Evolutionary conservation across 805 yeast species (phyloP), one percentile per base, ranked within the genome.

Genomic region (Schizosaccharomyces cryophilus): DNA sequence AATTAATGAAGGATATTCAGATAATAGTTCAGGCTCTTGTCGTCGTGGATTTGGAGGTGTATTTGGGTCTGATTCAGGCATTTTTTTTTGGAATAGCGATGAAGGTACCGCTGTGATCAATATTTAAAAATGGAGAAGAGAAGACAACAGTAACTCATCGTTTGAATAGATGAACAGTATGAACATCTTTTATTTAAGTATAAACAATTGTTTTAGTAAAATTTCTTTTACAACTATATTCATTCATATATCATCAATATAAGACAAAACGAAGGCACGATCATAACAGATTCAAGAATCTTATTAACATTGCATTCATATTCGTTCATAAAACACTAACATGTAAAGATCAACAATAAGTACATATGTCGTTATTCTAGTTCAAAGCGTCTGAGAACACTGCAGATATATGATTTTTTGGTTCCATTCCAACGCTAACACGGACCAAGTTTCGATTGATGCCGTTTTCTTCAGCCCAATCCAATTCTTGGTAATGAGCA

Each of bases 371-470:
- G 40, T 9, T 9, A 15, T 15, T 5, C 40, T 35, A 35, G 13
- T 9, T 1, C 60, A 84, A 72, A 15, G 85, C 84, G 11, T 72
- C 71, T 61, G 73, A 69, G 63, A 84, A 72, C 0, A 71, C 74
- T 1, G 66, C 67, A 13, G 78, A 65, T 62, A 87, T 74, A 51
- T 78, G 80, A 0, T 74, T 76, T 45, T 76, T 74, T 56, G 83
- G 84, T 69, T 87, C 96, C 62, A 86, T 73, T 0, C 96, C 96
- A 60, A 87, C 78, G 69, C 93, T 83, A 61, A 87, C 75, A 69
- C 95, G 77, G 54, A 87, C 80, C 64, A 87, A 71, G 66, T 81
- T 77, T 64, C 80, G 73, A 66, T 85, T 90, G 40, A 87, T 83
- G 1, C 89, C 94, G 82, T 85, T 85, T 54, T 76, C 84, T 30